Percentiles rank a stretch among this genome's conserved stretches.
phyloP scores from a whole-genome alignment of 1,139 yeast species.

The Nadsonia starkeyi-henricii region DNA sequence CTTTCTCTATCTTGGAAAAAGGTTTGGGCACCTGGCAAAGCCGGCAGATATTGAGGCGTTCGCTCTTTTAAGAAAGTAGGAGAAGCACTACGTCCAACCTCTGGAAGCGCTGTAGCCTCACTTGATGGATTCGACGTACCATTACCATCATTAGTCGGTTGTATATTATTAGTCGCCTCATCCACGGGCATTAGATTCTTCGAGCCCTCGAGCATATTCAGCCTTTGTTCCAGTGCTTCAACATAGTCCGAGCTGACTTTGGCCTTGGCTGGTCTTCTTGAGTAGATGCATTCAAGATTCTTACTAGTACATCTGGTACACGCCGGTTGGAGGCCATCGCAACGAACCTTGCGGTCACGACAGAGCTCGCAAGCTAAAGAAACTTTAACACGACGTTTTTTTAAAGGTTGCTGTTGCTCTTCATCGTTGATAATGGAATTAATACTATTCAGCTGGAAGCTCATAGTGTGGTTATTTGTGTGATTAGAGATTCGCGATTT shows the following conservation, averaged over 20 bases:
- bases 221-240: conserved; percentile 8
- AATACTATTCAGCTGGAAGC: no score
- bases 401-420: neutral
- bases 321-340: conserved; percentile 12
- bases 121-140: no score
- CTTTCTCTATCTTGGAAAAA: neutral
- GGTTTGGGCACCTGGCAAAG: neutral
- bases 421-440: neutral
- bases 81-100: neutral
- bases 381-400: conserved; percentile 1
- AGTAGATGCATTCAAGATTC: conserved; percentile 8
- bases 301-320: conserved; percentile 9
- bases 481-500: no score
- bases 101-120: no score
- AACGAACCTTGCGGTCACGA: conserved; percentile 11
- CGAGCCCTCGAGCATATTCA: conserved; percentile 1
- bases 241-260: conserved; percentile 11
- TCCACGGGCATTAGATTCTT: neutral
- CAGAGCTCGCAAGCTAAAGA: conserved; percentile 11
- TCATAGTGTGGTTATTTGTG: no score
- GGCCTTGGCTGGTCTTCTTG: conserved; percentile 7
- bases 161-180: neutral
- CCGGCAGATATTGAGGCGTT: neutral
- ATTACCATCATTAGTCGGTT: neutral
- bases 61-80: neutral